These are phyloP conservation scores for Allomyces macrogynus DNA, from an alignment of 192 early-diverging fungal genomes.

Conservation along the genomic window DNA sequence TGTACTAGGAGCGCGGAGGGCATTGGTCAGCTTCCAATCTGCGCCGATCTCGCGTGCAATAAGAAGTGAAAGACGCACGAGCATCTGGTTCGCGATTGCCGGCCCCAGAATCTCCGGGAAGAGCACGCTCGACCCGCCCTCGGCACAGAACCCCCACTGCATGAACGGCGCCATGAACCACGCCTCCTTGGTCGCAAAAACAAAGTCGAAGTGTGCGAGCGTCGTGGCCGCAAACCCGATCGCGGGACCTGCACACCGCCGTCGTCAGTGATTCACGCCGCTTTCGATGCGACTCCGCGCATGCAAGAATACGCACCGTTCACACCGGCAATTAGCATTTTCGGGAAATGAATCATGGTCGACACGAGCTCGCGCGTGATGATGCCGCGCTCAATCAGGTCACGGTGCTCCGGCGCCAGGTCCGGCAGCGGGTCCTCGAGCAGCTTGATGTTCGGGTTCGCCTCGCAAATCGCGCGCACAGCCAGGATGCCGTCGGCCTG, in stretches of 20 bases:
- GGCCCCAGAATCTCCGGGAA: slow-evolving; percentile 48
- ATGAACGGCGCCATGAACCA: slow-evolving; percentile 56
- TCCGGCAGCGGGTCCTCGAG: background rate
- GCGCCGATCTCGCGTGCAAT: background rate
- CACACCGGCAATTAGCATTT: slow-evolving; percentile 44
- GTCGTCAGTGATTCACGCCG: background rate
- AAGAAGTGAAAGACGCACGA: slow-evolving; percentile 4
- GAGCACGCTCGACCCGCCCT: slow-evolving; percentile 44
- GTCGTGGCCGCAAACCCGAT: slow-evolving; percentile 50
- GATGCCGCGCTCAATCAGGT: slow-evolving; percentile 4
- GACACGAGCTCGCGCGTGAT: slow-evolving; percentile 14
- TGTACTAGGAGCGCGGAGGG: background rate
- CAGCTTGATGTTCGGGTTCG: background rate
- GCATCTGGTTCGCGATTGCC: slow-evolving; percentile 44
- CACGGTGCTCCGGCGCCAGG: background rate
- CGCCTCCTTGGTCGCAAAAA: slow-evolving; percentile 38
- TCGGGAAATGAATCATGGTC: slow-evolving; percentile 40
- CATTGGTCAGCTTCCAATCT: background rate
- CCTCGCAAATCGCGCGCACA: background rate
- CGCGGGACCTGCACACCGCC: slow-evolving; percentile 24
- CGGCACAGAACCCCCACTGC: slow-evolving; percentile 47
- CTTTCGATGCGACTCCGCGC: background rate
- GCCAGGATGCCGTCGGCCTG: background rate
- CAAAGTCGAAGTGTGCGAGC: slow-evolving; percentile 43
- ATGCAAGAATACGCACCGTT: slow-evolving; percentile 23